phyloP scores from a whole-genome alignment of 2,329 filamentous ascomycete genomes.

The Ophidiomyces ophidiicola region DNA sequence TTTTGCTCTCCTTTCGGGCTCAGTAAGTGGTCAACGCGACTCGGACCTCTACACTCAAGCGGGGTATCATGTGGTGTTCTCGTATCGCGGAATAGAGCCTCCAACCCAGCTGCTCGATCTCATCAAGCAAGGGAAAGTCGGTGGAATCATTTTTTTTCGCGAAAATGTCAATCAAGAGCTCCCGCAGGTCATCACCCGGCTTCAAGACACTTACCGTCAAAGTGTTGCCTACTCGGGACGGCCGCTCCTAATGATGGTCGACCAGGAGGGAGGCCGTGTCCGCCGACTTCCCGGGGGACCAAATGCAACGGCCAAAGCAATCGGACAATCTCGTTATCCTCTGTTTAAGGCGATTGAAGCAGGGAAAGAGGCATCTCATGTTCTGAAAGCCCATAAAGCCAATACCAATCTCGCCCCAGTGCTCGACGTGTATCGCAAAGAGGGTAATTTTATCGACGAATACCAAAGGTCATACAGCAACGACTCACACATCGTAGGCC shows the following conservation, averaged over 20 bases:
- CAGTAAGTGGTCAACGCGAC: no score
- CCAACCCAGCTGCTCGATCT: constrained; percentile 20
- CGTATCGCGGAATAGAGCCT: constrained; percentile 21
- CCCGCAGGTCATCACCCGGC: constrained; percentile 15
- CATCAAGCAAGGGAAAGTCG: constrained; percentile 23
- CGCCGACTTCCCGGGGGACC: constrained; percentile 20
- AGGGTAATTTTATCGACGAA: constrained; percentile 21
- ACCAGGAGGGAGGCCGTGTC: constrained; percentile 26
- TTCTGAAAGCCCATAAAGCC: constrained; percentile 15
- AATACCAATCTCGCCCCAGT: constrained; percentile 23
- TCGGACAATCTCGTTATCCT: constrained; percentile 18
- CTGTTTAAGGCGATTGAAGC: constrained; percentile 16
- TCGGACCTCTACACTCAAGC: constrained; percentile 14
- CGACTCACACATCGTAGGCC: constrained; percentile 17
- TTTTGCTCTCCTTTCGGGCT: no score
- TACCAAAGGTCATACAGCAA: constrained; percentile 22
- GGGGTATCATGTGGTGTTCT: constrained; percentile 25
- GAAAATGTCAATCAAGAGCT: constrained; percentile 22
- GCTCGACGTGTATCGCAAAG: constrained; percentile 22
- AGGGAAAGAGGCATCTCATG: constrained; percentile 18
- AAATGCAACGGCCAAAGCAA: constrained; percentile 18
- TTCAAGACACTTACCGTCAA: constrained; percentile 20
- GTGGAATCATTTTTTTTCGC: constrained; percentile 24
- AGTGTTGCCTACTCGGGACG: constrained; percentile 17
- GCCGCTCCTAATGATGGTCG: constrained; percentile 24